Evolutionary conservation across 164 flowering plant species (phyloP).

Genomic region (Litsea cubeba): DNA sequence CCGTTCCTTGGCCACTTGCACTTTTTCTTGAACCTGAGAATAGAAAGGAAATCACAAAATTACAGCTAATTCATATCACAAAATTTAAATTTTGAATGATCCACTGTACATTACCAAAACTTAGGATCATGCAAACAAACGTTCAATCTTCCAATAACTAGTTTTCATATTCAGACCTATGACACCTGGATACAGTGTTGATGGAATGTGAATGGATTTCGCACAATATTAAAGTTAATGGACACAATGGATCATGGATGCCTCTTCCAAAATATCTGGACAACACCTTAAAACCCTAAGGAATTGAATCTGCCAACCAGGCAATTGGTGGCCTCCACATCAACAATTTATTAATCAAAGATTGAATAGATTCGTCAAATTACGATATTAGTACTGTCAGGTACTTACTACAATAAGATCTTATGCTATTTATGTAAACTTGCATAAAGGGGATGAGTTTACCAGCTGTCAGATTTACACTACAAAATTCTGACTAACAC

Average conservation of each 20-base stretch:
- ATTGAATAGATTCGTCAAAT: too few relatives aligned
- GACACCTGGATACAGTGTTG: background rate
- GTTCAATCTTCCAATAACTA: background rate
- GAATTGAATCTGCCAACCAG: too few relatives aligned
- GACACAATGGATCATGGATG: background rate
- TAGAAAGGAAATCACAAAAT: background rate
- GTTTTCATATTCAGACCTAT: background rate
- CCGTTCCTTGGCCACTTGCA: conserved; percentile 10
- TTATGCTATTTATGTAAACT: too few relatives aligned
- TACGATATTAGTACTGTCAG: too few relatives aligned
- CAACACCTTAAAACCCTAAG: background rate
- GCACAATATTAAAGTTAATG: too few relatives aligned
- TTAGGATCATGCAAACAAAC: background rate
- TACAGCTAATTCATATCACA: background rate
- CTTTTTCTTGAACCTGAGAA: conserved; percentile 37
- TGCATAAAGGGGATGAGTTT: too few relatives aligned
- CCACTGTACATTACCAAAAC: background rate
- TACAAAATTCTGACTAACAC: too few relatives aligned
- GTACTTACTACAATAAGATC: too few relatives aligned
- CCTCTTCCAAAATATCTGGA: too few relatives aligned
- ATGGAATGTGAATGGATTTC: background rate
- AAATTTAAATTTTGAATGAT: background rate
- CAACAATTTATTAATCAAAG: too few relatives aligned
- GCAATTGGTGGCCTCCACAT: background rate
- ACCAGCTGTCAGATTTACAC: too few relatives aligned